Evolutionary conservation across 2,329 filamentous ascomycete genomes (phyloP).

Genomic region (Aspergillus fumigatiaffinis): DNA sequence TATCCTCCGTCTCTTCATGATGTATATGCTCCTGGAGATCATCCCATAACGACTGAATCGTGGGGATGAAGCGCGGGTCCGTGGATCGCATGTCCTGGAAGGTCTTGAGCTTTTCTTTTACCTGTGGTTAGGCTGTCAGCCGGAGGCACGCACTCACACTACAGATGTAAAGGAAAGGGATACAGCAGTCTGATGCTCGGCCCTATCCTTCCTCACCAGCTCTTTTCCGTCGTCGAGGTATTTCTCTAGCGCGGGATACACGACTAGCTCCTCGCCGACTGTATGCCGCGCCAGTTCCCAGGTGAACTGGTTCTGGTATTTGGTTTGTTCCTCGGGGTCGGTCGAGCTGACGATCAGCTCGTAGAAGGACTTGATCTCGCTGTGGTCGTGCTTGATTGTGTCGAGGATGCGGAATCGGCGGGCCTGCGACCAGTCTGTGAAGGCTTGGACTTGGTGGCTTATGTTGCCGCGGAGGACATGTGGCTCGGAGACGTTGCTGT

Average conservation of each 20-base stretch:
- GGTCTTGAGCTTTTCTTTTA: constrained; percentile 49
- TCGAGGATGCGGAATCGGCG: constrained; percentile 27
- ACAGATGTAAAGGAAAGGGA: not conserved
- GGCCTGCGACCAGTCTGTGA: constrained; percentile 2
- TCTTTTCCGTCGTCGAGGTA: constrained; percentile 43
- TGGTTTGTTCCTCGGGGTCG: constrained; percentile 42
- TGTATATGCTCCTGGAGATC: constrained; percentile 46
- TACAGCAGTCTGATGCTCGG: constrained; percentile 40
- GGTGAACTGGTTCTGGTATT: constrained; percentile 50
- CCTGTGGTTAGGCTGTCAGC: constrained; percentile 25
- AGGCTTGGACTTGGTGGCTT: constrained; percentile 10
- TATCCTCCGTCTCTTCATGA: constrained; percentile 49
- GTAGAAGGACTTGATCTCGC: constrained; percentile 41
- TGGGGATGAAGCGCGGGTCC: constrained; percentile 41
- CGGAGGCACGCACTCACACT: not conserved
- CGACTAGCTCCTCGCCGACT: constrained; percentile 50
- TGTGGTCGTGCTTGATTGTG: constrained; percentile 42
- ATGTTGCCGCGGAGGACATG: constrained; percentile 6
- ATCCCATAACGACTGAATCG: constrained; percentile 43
- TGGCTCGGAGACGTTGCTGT: not conserved
- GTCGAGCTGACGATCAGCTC: constrained; percentile 39
- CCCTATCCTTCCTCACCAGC: constrained; percentile 48
- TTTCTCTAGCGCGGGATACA: constrained; percentile 54
- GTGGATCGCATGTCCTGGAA: constrained; percentile 46
- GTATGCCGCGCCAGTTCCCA: constrained; percentile 53